These are phyloP conservation scores for Cadophora sp. DNA, from an alignment of 2,329 filamentous ascomycete genomes.

Conservation along the genomic window DNA sequence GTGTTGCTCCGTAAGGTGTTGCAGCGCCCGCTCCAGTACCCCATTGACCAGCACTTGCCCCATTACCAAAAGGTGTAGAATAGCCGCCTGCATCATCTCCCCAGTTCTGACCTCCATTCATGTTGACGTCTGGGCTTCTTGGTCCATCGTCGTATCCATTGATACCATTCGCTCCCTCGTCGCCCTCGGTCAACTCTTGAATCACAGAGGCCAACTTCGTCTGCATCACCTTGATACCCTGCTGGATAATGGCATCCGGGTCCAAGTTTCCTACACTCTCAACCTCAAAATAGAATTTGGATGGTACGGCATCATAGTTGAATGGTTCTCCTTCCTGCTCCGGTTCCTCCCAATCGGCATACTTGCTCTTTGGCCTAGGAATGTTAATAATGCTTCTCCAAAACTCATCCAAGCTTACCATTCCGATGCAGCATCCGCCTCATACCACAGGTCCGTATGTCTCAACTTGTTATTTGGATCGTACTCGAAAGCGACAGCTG, in stretches of 20 bases:
- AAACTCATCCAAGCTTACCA: conserved; percentile 65
- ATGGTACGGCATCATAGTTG: conserved; percentile 86
- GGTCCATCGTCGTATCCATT: conserved; percentile 61
- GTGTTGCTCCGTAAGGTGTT: conserved; percentile 65
- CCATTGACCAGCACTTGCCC: conserved; percentile 68
- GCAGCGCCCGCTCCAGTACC: conserved; percentile 57
- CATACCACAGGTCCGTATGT: conserved; percentile 95
- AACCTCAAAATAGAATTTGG: conserved; percentile 90
- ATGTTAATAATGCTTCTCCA: conserved; percentile 24
- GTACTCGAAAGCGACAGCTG: conserved; percentile 96
- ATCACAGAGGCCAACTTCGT: conserved; percentile 87
- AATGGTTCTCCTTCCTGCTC: conserved; percentile 84
- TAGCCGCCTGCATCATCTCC: conserved; percentile 62
- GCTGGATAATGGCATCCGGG: conserved; percentile 86
- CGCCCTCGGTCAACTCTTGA: conserved; percentile 63
- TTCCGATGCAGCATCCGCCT: conserved; percentile 80
- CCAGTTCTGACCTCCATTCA: conserved; percentile 62
- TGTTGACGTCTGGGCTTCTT: conserved; percentile 64
- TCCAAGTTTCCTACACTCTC: conserved; percentile 88
- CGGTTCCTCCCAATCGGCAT: conserved; percentile 80
- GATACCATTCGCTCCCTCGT: conserved; percentile 59
- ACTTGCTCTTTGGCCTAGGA: conserved; percentile 79
- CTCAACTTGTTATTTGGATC: conserved; percentile 96
- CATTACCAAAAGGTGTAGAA: conserved; percentile 70
- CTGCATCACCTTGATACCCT: conserved; percentile 88